Conservation (phyloP, 1,139 yeast species). For the Pichia sp. region DNA sequence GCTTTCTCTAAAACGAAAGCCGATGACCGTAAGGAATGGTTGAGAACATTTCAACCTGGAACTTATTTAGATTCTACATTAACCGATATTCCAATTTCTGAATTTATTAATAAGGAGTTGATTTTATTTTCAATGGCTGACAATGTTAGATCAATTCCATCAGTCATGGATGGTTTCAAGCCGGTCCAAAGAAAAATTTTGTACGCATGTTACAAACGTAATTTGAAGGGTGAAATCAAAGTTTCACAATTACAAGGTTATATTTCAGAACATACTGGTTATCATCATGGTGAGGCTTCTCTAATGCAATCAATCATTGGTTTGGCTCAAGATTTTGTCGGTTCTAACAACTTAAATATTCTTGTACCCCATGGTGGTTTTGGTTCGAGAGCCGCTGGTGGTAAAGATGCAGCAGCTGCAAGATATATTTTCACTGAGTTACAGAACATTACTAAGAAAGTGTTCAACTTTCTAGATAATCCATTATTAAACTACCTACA, state of each 20-base stretch:
- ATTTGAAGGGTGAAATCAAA: slow-evolving; percentile 68
- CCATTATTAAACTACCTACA: slow-evolving; percentile 72
- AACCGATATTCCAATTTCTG: slow-evolving; percentile 76
- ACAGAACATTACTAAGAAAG: slow-evolving; percentile 61
- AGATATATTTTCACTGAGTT: slow-evolving; percentile 93
- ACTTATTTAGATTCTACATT: slow-evolving; percentile 84
- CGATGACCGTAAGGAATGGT: slow-evolving; percentile 97
- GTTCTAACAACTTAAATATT: slow-evolving; percentile 81
- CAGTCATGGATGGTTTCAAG: slow-evolving; percentile 89
- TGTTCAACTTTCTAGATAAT: slow-evolving; percentile 76
- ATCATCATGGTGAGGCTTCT: slow-evolving; percentile 93
- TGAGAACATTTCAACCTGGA: slow-evolving; percentile 83
- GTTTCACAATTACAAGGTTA: slow-evolving; percentile 91
- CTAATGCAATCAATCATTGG: slow-evolving; percentile 86
- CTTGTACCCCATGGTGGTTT: slow-evolving; percentile 91
- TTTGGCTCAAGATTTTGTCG: slow-evolving; percentile 90
- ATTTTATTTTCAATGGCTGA: slow-evolving; percentile 96
- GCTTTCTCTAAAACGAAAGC: slow-evolving; percentile 96
- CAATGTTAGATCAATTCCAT: slow-evolving; percentile 91
- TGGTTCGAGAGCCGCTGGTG: slow-evolving; percentile 96
- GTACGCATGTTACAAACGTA: slow-evolving; percentile 81
- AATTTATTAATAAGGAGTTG: slow-evolving; percentile 90
- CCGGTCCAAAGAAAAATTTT: slow-evolving; percentile 96
- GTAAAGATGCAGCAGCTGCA: slow-evolving; percentile 97
- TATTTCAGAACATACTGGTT: slow-evolving; percentile 83